Evolutionary conservation across 164 flowering plant species (phyloP), one percentile per base, ranked within the genome.

Genomic region (Stephania cephalantha): DNA sequence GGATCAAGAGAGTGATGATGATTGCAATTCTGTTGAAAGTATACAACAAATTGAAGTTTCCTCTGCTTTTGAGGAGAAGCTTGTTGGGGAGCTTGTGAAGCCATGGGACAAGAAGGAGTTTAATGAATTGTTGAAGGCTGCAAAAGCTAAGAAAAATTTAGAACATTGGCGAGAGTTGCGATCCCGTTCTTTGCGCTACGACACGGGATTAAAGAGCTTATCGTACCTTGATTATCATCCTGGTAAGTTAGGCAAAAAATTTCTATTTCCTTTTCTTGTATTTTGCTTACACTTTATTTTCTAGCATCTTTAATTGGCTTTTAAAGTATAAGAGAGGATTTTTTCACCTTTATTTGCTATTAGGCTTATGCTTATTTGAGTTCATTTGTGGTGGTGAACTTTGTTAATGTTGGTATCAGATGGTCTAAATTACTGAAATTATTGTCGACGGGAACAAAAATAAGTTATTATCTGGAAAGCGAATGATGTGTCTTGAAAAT

Each of bases 191-290:
- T 46, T 22, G 71, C 4, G 79, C 48, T 86, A 79, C 76, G 0
- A 66, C 18, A 20, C 74, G 35, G 74, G 65, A 2, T 3, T 1
- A 53, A 6, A 10, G 2, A 72, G 85, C 30, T 46, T 71, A 20
- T 89, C 90, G 5, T 86, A 84, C 83, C 85, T 87, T 65, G 86
- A 85, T 66, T 42, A 50, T 17, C 35, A 82, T 45, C 18, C 69
- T 5, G 89, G 90, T 89, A 68, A 81, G 84, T 73, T 76, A 9
- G 64, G 64, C 64, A 15, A 6, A 15, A 58, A 58, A n/a, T 17
- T 5, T 5, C 20, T 58, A 17, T 15, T 18, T 22, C 13, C n/a
- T 29, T 46, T 31, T 45, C 1, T 68, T 45, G 45, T 50, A 35
- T 2, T 50, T 50, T 35, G 35, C 18, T 63, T 63, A 2, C 20